These are phyloP conservation scores for Saccharomycopsis malanga DNA, from an alignment of 805 yeast species.

Conservation along the genomic window DNA sequence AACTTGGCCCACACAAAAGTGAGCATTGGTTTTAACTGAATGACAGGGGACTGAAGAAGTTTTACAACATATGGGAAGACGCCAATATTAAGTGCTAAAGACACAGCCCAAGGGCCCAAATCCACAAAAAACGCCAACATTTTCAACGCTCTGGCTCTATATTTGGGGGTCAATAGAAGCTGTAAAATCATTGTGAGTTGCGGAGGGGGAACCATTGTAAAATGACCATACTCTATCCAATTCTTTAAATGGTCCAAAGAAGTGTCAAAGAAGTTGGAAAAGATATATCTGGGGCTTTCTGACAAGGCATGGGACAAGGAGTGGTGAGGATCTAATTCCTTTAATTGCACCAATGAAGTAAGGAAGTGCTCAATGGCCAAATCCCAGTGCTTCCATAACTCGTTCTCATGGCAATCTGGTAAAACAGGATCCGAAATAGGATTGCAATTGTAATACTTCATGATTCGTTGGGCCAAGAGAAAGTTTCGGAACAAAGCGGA, in stretches of 20 bases:
- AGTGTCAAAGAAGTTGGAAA: conserved; percentile 91
- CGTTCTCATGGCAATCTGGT: conserved; percentile 76
- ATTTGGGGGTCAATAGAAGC: conserved; percentile 88
- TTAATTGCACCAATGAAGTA: conserved; percentile 51
- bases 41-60: conserved; percentile 88
- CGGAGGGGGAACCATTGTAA: conserved; percentile 82
- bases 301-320: conserved; percentile 18
- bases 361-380: conserved; percentile 92
- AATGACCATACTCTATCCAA: conserved; percentile 89
- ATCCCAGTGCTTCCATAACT: conserved; percentile 99
- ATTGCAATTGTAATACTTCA: conserved; percentile 90
- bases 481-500: conserved; percentile 94
- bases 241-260: conserved; percentile 89
- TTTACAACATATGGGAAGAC: conserved; percentile 92
- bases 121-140: conserved; percentile 81
- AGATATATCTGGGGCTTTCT: conserved; percentile 51
- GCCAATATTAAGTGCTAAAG: conserved; percentile 85
- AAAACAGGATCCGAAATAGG: conserved; percentile 91
- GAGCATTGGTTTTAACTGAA: conserved; percentile 86
- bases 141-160: conserved; percentile 81
- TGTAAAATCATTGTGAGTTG: conserved; percentile 92
- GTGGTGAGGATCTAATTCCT: conserved; percentile 23
- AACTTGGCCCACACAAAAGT: conserved; percentile 97
- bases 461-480: conserved; percentile 81
- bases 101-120: conserved; percentile 97